Conservation (phyloP, 441 rosid species). For the Capsella rubella region DNA sequence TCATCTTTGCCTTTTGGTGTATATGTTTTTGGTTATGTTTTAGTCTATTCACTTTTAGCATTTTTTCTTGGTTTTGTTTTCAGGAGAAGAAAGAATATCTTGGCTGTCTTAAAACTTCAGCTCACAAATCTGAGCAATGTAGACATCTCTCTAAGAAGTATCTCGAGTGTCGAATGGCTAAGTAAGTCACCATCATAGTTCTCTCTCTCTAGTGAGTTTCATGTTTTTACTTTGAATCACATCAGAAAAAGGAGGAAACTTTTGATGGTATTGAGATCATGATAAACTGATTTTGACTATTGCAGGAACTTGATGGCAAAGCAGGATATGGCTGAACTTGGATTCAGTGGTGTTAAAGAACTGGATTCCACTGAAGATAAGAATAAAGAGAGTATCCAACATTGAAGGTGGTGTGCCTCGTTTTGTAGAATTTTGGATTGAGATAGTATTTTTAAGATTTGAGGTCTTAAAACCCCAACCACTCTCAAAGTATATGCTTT, state of each 20-base stretch:
- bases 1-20: neutral
- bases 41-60: neutral
- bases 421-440: constrained; percentile 19
- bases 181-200: neutral
- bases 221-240: neutral
- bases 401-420: constrained; percentile 36
- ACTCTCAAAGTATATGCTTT: constrained; percentile 1
- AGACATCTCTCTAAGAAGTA: constrained; percentile 23
- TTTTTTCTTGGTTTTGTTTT: neutral
- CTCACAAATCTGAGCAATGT: constrained; percentile 17
- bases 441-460: neutral
- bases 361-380: neutral
- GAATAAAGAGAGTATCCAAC: neutral
- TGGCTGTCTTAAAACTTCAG: constrained; percentile 16
- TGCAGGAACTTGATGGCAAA: constrained; percentile 29
- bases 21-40: neutral
- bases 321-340: constrained; percentile 21
- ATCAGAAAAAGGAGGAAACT: neutral
- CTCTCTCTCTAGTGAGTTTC: neutral
- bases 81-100: constrained; percentile 24
- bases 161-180: constrained; percentile 23
- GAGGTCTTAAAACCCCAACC: constrained; percentile 1
- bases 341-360: constrained; percentile 17
- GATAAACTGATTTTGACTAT: neutral
- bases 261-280: neutral